Conservation (phyloP, 768 basidiomycete species). For the Lentinula edodes region DNA sequence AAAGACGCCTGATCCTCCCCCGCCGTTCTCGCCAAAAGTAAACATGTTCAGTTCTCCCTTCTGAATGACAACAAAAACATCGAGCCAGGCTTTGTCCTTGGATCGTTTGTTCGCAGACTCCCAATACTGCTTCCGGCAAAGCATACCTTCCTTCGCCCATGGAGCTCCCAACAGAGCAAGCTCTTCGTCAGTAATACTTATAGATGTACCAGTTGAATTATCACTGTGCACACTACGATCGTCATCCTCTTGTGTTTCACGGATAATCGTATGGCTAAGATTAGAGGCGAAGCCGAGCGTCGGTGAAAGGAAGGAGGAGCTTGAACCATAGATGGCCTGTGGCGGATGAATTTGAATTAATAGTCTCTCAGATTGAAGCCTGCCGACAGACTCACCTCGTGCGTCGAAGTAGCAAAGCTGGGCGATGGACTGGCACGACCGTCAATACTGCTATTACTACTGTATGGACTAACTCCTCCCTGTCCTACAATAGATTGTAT, state of each 20-base stretch:
- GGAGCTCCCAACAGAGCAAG: constrained; percentile 92
- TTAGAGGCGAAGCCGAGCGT: constrained; percentile 97
- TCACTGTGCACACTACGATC: constrained; percentile 62
- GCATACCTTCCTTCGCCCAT: constrained; percentile 98
- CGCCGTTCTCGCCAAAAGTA: constrained; percentile 74
- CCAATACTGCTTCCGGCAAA: constrained; percentile 93
- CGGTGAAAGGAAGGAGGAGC: constrained; percentile 69
- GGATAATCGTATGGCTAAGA: constrained; percentile 92
- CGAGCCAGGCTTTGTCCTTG: constrained; percentile 87
- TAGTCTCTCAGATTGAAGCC: background rate
- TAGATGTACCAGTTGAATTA: constrained; percentile 60
- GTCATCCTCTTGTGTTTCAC: constrained; percentile 90
- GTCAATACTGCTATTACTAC: constrained; percentile 77
- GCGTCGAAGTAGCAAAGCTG: constrained; percentile 84
- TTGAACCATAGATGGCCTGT: constrained; percentile 57
- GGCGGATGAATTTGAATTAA: constrained; percentile 4
- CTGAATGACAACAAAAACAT: constrained; percentile 94
- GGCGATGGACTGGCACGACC: constrained; percentile 93
- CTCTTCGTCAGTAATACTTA: constrained; percentile 93
- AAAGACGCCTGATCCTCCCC: constrained; percentile 59
- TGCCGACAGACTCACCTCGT: constrained; percentile 50
- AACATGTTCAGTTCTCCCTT: constrained; percentile 96
- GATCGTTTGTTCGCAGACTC: constrained; percentile 79
- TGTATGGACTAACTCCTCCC: constrained; percentile 72
- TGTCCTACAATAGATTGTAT: constrained; percentile 74